These are phyloP conservation scores for Termitomyces heimii DNA, from an alignment of 768 basidiomycete species.

Conservation along the genomic window DNA sequence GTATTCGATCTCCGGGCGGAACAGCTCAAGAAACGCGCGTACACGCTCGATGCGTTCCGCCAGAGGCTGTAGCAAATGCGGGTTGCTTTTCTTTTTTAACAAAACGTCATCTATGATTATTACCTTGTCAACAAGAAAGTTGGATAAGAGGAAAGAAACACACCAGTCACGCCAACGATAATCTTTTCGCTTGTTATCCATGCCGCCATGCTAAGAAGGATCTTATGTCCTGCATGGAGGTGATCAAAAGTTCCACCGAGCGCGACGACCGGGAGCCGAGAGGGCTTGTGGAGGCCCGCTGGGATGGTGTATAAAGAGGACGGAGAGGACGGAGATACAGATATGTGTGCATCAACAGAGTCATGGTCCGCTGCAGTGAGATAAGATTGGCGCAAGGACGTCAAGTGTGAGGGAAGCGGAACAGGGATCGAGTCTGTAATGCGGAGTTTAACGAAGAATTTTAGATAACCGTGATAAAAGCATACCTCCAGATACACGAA, in stretches of 20 bases:
- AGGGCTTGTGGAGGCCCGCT: conserved; percentile 9
- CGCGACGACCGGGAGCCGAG: conserved; percentile 61
- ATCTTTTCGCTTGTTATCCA: conserved; percentile 77
- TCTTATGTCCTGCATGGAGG: conserved; percentile 95
- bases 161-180: conserved; percentile 87
- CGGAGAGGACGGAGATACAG: not conserved
- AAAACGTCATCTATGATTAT: conserved; percentile 55
- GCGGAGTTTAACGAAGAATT: not conserved
- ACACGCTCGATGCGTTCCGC: conserved; percentile 48
- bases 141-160: conserved; percentile 13
- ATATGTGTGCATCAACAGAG: not conserved
- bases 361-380: conserved; percentile 23
- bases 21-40: conserved; percentile 62
- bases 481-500: conserved; percentile 43
- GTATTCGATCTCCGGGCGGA: conserved; percentile 59
- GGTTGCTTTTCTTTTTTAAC: conserved; percentile 65
- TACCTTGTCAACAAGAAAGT: not conserved
- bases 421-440: conserved; percentile 32
- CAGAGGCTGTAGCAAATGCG: conserved; percentile 61
- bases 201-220: conserved; percentile 87
- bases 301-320: conserved; percentile 1
- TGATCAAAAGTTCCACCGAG: conserved; percentile 98
- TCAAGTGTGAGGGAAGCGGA: conserved; percentile 37
- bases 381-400: conserved; percentile 30
- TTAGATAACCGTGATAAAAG: not conserved